Evolutionary conservation across 2,329 filamentous ascomycete species (phyloP).

Genomic region (Pseudopithomyces maydicus): DNA sequence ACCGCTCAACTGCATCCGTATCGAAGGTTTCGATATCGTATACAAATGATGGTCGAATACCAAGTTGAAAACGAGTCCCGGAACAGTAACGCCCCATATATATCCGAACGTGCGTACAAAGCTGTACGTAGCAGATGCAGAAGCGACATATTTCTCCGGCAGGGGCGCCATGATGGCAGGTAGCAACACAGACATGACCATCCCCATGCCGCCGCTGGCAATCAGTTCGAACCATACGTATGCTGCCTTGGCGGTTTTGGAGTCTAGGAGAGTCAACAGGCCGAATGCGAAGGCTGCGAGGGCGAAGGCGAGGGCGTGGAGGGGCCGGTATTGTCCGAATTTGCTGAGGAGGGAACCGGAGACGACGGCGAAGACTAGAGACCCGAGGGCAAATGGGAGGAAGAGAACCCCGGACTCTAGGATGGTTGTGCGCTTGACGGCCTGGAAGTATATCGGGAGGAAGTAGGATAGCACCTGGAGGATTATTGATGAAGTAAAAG

Average conservation of each 20-base stretch:
- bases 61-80: constrained; percentile 18
- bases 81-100: constrained; percentile 13
- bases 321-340: constrained; percentile 20
- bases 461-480: constrained; percentile 45
- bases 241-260: background rate
- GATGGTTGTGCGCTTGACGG: constrained; percentile 41
- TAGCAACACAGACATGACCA: background rate
- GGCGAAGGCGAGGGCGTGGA: constrained; percentile 3
- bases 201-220: background rate
- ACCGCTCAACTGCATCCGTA: background rate
- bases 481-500: constrained; percentile 46
- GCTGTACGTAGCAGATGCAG: constrained; percentile 3
- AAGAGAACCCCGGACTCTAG: constrained; percentile 38
- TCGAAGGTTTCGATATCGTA: background rate
- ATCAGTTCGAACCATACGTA: background rate
- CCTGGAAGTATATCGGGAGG: constrained; percentile 54
- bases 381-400: constrained; percentile 25
- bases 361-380: constrained; percentile 19
- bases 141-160: constrained; percentile 5
- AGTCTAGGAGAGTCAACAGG: constrained; percentile 4
- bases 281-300: constrained; percentile 5
- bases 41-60: constrained; percentile 18
- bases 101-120: constrained; percentile 11
- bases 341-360: constrained; percentile 14
- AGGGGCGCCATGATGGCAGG: constrained; percentile 10